Conservation (phyloP, 163 green algal genomes). For the Prototheca wickerhamii region DNA sequence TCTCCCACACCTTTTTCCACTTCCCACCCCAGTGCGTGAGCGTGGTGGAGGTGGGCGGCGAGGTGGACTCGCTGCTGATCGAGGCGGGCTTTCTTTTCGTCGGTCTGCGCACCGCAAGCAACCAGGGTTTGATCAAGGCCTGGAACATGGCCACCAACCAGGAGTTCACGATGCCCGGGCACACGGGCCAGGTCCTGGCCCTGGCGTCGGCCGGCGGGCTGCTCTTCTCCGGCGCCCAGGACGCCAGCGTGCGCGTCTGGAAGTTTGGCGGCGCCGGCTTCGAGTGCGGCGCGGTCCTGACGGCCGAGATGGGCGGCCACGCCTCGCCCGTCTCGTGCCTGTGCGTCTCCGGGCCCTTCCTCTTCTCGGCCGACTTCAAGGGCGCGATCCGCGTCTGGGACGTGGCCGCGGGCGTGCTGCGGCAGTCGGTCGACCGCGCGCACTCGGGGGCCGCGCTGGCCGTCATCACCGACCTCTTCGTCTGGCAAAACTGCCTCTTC, state of each 20-base stretch:
- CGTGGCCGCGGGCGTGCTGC: slow-evolving; percentile 32
- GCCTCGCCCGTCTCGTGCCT: slow-evolving; percentile 27
- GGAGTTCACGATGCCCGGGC: slow-evolving; percentile 37
- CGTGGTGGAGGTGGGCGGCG: slow-evolving; percentile 50
- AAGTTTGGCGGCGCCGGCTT: slow-evolving; percentile 41
- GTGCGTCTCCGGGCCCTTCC: slow-evolving; percentile 26
- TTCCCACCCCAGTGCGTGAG: slow-evolving; percentile 39
- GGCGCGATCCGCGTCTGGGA: slow-evolving; percentile 60
- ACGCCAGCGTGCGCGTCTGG: slow-evolving; percentile 54
- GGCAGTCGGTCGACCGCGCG: slow-evolving; percentile 45
- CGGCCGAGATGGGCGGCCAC: slow-evolving; percentile 39
- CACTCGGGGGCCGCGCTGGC: slow-evolving; percentile 27
- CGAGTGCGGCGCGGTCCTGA: slow-evolving; percentile 36
- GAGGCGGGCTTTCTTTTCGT: slow-evolving; percentile 64
- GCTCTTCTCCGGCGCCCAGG: slow-evolving; percentile 55
- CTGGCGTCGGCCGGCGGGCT: slow-evolving; percentile 38
- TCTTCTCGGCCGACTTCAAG: slow-evolving; percentile 51
- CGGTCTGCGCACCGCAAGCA: slow-evolving; percentile 32
- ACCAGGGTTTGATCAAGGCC: slow-evolving; percentile 45
- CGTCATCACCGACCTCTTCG: slow-evolving; percentile 45
- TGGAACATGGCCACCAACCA: slow-evolving; percentile 46
- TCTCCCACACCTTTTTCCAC: neutral
- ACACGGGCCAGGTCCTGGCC: slow-evolving; percentile 39
- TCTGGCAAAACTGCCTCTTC: slow-evolving; percentile 49
- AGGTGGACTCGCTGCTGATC: slow-evolving; percentile 55